A percentile compares a stretch with the other conserved stretches of the same genome.
Evolutionary conservation across 164 flowering plant species (phyloP).

Genomic region (Warburgia ugandensis): DNA sequence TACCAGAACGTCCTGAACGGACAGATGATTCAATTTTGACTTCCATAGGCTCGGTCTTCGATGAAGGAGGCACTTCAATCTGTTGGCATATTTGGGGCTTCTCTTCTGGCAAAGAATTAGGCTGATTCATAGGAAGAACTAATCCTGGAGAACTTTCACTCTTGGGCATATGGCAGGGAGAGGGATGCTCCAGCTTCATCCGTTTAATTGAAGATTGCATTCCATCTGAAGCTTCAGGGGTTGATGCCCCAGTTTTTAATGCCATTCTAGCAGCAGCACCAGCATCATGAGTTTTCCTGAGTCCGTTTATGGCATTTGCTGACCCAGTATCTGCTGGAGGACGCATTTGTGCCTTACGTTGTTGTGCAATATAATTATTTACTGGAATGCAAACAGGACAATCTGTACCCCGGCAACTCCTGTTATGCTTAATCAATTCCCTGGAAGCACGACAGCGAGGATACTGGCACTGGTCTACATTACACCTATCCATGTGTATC

Average conservation of each 20-base stretch:
- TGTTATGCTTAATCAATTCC: slow-evolving; percentile 42
- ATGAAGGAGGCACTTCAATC: slow-evolving; percentile 18
- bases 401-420: slow-evolving; percentile 30
- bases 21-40: slow-evolving; percentile 38
- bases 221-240: slow-evolving; percentile 44
- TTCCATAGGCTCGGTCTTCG: slow-evolving; percentile 42
- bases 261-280: slow-evolving; percentile 26
- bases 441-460: slow-evolving; percentile 56
- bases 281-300: slow-evolving; percentile 35
- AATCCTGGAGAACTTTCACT: slow-evolving; percentile 30
- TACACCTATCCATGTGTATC: slow-evolving; percentile 57
- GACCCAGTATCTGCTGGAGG: slow-evolving; percentile 24
- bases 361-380: slow-evolving; percentile 22
- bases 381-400: slow-evolving; percentile 88
- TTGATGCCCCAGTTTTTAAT: slow-evolving; percentile 23
- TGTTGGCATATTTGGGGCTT: slow-evolving; percentile 29
- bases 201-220: slow-evolving; percentile 59
- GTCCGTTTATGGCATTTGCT: slow-evolving; percentile 25
- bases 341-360: slow-evolving; percentile 23
- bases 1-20: slow-evolving; percentile 27
- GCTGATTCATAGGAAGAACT: slow-evolving; percentile 23
- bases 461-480: slow-evolving; percentile 31
- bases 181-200: slow-evolving; percentile 57
- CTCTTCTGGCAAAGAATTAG: slow-evolving; percentile 24
- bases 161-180: slow-evolving; percentile 30